These are phyloP conservation scores for Pseudocercospora macadamiae DNA, from an alignment of 2,329 filamentous ascomycete species.

Conservation along the genomic window DNA sequence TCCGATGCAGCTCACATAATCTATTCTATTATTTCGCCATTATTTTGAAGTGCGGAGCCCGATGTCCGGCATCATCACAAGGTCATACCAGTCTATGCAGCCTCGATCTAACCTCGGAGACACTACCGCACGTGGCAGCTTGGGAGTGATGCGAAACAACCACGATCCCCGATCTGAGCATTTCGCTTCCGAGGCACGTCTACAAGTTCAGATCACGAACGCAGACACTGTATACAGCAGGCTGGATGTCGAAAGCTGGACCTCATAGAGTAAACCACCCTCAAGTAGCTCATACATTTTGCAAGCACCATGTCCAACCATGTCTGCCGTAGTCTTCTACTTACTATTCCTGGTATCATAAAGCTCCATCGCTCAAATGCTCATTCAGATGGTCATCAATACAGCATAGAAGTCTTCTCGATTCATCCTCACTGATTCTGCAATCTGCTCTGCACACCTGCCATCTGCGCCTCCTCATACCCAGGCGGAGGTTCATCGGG, in stretches of 20 bases:
- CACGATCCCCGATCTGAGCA: background rate
- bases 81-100: background rate
- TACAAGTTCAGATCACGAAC: background rate
- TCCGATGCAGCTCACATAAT: no score
- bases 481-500: slow-evolving; percentile 81
- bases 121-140: background rate
- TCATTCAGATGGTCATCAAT: slow-evolving; percentile 5
- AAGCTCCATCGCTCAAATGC: background rate
- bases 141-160: background rate
- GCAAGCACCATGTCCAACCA: background rate
- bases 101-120: background rate
- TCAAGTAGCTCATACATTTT: background rate
- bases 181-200: background rate
- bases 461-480: slow-evolving; percentile 88
- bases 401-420: slow-evolving; percentile 1
- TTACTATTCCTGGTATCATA: slow-evolving; percentile 7
- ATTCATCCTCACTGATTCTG: slow-evolving; percentile 29
- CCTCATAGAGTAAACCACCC: no score
- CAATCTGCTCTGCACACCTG: slow-evolving; percentile 63
- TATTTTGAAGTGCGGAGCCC: no score
- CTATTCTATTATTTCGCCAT: no score
- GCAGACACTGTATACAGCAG: no score
- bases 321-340: background rate
- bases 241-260: no score
- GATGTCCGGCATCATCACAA: background rate